Evolutionary conservation across 2,329 filamentous ascomycete genomes (phyloP).

Genomic region (Colletotrichum aenigma): DNA sequence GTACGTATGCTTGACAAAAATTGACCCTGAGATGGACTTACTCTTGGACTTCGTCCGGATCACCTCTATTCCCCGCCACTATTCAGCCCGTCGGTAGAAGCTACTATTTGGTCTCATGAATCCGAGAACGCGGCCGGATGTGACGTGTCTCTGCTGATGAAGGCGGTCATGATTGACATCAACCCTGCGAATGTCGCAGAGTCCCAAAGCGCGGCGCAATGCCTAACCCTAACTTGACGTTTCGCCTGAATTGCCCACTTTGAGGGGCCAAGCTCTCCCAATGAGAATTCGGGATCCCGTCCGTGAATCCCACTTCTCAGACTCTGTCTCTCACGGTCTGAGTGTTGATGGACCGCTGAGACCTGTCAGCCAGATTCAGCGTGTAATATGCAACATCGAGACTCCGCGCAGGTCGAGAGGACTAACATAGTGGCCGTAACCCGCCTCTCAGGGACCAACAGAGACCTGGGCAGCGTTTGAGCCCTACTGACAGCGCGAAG

Average conservation of each 20-base stretch:
- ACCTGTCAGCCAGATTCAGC: background rate
- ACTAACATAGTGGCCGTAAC: background rate
- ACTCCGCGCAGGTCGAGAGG: background rate
- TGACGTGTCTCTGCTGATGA: background rate
- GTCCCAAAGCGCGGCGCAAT: background rate
- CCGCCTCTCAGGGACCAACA: background rate
- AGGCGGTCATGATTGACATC: background rate
- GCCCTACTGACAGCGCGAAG: background rate
- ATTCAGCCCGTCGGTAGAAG: too few species aligned
- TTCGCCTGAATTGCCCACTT: background rate
- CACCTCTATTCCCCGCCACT: too few species aligned
- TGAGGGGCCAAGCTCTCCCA: background rate
- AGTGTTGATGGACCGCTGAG: background rate
- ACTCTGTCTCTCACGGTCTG: background rate
- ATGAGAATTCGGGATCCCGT: background rate
- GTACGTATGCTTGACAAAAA: too few species aligned
- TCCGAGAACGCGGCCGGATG: background rate
- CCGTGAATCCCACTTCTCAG: background rate
- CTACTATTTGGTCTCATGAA: too few species aligned
- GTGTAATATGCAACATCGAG: background rate
- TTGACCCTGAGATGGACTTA: too few species aligned
- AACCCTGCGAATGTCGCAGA: background rate
- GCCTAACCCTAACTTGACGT: background rate
- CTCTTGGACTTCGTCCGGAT: too few species aligned
- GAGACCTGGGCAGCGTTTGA: background rate